Base-by-base conservation (phyloP, 2,329 filamentous ascomycete genomes). In the Xylaria sp. region DNA sequence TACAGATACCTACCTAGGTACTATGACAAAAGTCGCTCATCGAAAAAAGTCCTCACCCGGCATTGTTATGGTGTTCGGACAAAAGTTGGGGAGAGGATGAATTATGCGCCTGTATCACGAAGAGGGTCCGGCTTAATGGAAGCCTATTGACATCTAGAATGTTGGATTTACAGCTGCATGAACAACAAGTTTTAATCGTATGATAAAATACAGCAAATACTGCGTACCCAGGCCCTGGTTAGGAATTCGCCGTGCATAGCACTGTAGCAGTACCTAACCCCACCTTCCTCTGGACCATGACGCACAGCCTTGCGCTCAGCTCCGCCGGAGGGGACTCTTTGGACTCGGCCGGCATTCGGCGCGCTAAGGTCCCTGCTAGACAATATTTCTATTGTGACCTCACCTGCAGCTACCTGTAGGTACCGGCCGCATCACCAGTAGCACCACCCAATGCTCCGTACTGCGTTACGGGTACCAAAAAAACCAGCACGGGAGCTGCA, bases 311-410 rank as follows among this genome's bases (percentile, higher is more conserved):
- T 67, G 39, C 54, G 58, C 59, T 62, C 57, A 68, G 68, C 61
- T 67, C 68, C 65, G 68, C 18, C 18, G 55, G 58, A 60, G 58
- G 37, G 28, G 52, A n/a, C 31, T 13, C n/a, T n/a, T 12, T 48
- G 54, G 18, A 12, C 56, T 52, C 9, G 54, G 62, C 66, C 66
- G 66, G 66, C 66, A 60, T 50, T 69, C 63, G 67, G 67, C 67
- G 67, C 54, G 54, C 63, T 63, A 69, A 46, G 12, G 2, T 39
- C 46, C n/a, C n/a, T 8, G n/a, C 18, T 48, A 31, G 50, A 6
- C 10, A 25, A 20, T 59, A 48, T 41, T 41, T 58, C 10, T 61
- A 60, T 67, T 69, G 69, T 68, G 58, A 70, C 70, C 67, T 70
- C 68, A 64, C 62, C 60, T 62, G 63, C 66, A 66, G 61, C 59